phyloP scores from a whole-genome alignment of 371 early-diverging fungal genomes.

The Smittium culicis region DNA sequence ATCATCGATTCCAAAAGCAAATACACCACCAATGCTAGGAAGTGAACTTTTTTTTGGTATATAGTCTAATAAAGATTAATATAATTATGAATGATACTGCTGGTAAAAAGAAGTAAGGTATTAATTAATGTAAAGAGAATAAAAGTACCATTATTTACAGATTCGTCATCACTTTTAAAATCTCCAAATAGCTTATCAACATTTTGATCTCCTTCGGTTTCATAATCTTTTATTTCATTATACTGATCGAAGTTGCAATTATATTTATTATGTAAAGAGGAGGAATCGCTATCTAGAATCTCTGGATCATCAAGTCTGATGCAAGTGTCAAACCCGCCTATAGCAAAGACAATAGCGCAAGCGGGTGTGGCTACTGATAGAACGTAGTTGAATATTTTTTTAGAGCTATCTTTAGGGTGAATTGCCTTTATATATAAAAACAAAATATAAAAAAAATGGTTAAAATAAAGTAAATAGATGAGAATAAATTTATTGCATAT shows the following conservation, averaged over 20 bases:
- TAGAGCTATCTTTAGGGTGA: constrained; percentile 42
- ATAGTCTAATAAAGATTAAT: constrained; percentile 34
- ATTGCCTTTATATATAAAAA: constrained; percentile 24
- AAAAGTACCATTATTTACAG: constrained; percentile 3
- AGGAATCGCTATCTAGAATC: constrained; percentile 10
- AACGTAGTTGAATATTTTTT: constrained; percentile 46
- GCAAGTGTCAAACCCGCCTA: constrained; percentile 47
- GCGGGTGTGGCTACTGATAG: constrained; percentile 50
- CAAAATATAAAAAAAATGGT: constrained; percentile 47
- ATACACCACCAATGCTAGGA: constrained; percentile 36
- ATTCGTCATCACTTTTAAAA: constrained; percentile 30
- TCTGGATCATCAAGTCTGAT: constrained; percentile 18
- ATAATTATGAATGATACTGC: too few relatives aligned
- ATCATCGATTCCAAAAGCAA: constrained; percentile 46
- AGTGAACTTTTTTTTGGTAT: constrained; percentile 28
- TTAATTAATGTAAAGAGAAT: too few relatives aligned
- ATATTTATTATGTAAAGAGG: constrained; percentile 12
- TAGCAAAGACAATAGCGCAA: constrained; percentile 54
- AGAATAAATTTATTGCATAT: background rate
- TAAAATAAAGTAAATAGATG: too few relatives aligned
- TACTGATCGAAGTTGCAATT: constrained; percentile 14
- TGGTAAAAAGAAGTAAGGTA: too few relatives aligned
- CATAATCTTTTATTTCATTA: constrained; percentile 34
- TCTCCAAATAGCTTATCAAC: constrained; percentile 27
- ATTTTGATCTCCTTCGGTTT: constrained; percentile 36